Evolutionary conservation across 169 alveolate genomes (phyloP).

Genomic region (Toxoplasma gondii): DNA sequence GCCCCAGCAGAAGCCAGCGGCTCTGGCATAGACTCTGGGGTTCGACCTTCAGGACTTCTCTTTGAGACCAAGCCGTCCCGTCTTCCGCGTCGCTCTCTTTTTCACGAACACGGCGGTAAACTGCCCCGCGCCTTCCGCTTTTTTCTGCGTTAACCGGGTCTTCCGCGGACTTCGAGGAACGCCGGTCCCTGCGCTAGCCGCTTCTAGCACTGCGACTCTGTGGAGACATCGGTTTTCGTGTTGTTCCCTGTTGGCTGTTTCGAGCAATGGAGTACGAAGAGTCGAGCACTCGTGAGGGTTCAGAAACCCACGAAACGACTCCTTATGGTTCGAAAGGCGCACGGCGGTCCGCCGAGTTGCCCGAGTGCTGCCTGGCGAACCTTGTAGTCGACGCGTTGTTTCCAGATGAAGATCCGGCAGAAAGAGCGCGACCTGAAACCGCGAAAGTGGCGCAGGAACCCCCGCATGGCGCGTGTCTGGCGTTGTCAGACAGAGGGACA

Average conservation of each 20-base stretch:
- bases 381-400: neutral
- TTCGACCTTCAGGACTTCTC: too few relatives aligned
- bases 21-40: too few relatives aligned
- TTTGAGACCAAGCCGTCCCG: too few relatives aligned
- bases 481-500: neutral
- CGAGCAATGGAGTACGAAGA: neutral
- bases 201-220: neutral
- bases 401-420: neutral
- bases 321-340: neutral
- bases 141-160: too few relatives aligned
- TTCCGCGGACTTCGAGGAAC: too few relatives aligned
- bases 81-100: too few relatives aligned
- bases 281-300: neutral
- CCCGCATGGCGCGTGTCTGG: neutral
- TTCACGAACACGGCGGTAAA: too few relatives aligned
- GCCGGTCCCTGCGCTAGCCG: neutral
- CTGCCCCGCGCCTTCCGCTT: too few relatives aligned
- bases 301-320: neutral
- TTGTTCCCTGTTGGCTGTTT: neutral
- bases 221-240: neutral
- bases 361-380: conserved; percentile 10
- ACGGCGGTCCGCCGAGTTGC: neutral
- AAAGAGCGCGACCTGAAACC: neutral
- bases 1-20: too few relatives aligned
- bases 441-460: neutral